phyloP scores from a whole-genome alignment of 257 asterid genomes.

The Paulownia fortunei region DNA sequence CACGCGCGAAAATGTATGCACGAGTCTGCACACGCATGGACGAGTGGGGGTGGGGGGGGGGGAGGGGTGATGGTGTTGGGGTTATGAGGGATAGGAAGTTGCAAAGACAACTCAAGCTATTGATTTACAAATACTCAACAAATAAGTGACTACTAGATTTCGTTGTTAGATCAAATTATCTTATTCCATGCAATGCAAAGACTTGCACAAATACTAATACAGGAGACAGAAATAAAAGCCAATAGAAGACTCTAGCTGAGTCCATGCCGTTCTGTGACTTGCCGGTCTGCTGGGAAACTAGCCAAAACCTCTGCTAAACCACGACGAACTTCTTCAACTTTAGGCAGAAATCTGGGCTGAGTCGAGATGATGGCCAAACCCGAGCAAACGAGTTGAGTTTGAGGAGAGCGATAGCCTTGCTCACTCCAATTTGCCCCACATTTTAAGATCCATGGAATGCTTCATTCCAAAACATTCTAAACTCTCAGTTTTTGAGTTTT shows the following conservation, averaged over 20 bases:
- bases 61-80: too few relatives aligned
- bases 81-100: not conserved
- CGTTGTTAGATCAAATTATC: not conserved
- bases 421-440: not conserved
- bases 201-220: not conserved
- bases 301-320: conserved; percentile 19
- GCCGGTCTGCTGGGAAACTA: conserved; percentile 50
- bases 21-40: too few relatives aligned
- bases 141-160: not conserved
- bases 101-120: not conserved
- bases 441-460: conserved; percentile 43
- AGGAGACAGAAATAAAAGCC: conserved; percentile 39
- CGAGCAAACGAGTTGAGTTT: conserved; percentile 34
- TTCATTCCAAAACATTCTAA: conserved; percentile 40
- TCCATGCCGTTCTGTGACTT: conserved; percentile 71
- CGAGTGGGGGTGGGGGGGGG: too few relatives aligned
- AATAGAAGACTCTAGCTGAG: conserved; percentile 55
- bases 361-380: conserved; percentile 9
- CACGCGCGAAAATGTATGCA: too few relatives aligned
- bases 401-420: conserved; percentile 27
- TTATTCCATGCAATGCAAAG: conserved; percentile 12
- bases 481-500: conserved; percentile 5
- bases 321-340: not conserved
- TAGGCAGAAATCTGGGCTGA: not conserved
- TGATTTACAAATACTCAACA: not conserved